phyloP scores from a whole-genome alignment of 495 filamentous ascomycete species.

The Choiromyces venosus region DNA sequence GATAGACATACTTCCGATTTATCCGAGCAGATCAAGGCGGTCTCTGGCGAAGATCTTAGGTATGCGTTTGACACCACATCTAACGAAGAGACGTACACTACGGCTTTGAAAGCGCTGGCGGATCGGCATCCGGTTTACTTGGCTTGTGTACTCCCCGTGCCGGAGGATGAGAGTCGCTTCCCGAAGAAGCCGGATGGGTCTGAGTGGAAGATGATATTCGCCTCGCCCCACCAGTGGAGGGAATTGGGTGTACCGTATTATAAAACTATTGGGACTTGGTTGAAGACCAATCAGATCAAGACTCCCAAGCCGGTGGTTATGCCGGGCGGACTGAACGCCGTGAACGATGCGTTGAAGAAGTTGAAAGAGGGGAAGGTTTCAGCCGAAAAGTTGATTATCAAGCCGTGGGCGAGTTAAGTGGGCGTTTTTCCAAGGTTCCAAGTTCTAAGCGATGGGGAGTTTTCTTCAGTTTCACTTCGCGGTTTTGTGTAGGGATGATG shows the following conservation, averaged over 20 bases:
- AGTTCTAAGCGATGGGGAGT: neutral
- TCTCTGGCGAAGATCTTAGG: slow-evolving; percentile 2
- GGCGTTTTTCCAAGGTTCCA: neutral
- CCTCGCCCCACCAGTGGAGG: neutral
- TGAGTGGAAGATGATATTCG: slow-evolving; percentile 2
- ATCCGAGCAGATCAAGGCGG: neutral
- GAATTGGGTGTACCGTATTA: neutral
- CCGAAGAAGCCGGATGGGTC: slow-evolving; percentile 2
- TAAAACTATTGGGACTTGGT: neutral
- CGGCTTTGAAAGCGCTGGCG: neutral
- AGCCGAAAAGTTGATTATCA: neutral
- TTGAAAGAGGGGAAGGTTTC: neutral
- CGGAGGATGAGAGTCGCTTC: neutral
- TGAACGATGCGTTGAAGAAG: slow-evolving; percentile 6
- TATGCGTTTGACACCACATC: slow-evolving; percentile 10
- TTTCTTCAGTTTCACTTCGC: neutral
- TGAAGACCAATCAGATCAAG: slow-evolving; percentile 8
- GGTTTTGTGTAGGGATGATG: neutral
- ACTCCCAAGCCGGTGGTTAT: neutral
- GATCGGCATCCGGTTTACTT: slow-evolving; percentile 2
- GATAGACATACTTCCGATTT: neutral
- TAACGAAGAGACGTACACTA: neutral
- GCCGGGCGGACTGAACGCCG: neutral
- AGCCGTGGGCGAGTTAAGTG: neutral
- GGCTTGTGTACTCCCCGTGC: neutral